Base-by-base conservation (phyloP, 495 filamentous ascomycete species). In the Aspergillus diversus region DNA sequence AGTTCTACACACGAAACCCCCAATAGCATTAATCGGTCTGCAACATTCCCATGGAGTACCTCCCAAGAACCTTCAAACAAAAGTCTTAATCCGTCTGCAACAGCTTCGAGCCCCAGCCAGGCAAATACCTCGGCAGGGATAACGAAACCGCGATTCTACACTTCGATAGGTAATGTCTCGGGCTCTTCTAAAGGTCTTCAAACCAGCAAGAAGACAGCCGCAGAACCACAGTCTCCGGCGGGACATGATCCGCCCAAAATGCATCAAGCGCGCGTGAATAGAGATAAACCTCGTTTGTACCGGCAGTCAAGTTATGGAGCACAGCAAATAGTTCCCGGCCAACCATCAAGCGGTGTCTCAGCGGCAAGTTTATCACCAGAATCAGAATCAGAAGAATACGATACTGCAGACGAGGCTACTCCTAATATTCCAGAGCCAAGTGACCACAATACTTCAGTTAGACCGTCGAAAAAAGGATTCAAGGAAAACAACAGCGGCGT, bases 361-460 rank as follows among this genome's bases (percentile, higher is more conserved):
- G 70, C 69, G 11, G 53, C 53, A 7, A 52, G 27, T 27, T 66
- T 61, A 12, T 72, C 69, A 11, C 60, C 59, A 1, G 66, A 69
- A 0, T 53, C 52, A 51, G 58, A 61, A 58, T 69, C 75, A 12
- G 75, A 69, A 7, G 63, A 73, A 47, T 79, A 79, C 43, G 69
- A 79, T 17, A 79, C 77, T 5, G 77, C 77, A 31, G 73, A 78
- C 16, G 77, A 79, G 61, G 66, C 67, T 52, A 55, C 61, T 12
- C 67, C 75, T 12, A 65, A 57, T 13, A 37, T 49, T 51, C 62
- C 67, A 11, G 54, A 43, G 13, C 48, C 64, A 13, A 57, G 42
- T n/a, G 37, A 54, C 51, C 51, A 60, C 7, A 21, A 59, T 47
- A 9, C 33, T 11, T 27, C n/a, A 5, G 3, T 46, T 17, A 27